These are phyloP conservation scores for Dioszegia hungarica DNA, from an alignment of 768 basidiomycete genomes.

Conservation along the genomic window DNA sequence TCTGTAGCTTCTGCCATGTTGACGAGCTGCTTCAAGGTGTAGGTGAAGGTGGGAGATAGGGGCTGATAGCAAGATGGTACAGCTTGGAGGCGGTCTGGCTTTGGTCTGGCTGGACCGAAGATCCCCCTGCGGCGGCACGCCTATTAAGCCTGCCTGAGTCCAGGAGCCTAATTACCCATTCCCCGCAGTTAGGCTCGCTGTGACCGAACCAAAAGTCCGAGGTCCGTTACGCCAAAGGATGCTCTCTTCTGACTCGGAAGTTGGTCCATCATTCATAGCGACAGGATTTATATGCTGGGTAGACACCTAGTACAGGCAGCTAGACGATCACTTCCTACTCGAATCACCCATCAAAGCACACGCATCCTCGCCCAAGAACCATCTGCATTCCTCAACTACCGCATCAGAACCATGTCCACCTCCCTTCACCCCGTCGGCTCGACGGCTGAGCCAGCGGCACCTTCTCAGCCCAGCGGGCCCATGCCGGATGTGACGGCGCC, in stretches of 20 bases:
- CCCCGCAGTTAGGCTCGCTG: background rate
- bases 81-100: too few relatives aligned
- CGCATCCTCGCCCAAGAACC: too few relatives aligned
- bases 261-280: too few relatives aligned
- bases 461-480: slow-evolving; percentile 15
- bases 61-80: too few relatives aligned
- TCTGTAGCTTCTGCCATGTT: slow-evolving; percentile 17
- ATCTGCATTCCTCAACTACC: background rate
- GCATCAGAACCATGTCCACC: slow-evolving; percentile 26
- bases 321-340: background rate
- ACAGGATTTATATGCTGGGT: slow-evolving; percentile 8
- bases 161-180: too few relatives aligned
- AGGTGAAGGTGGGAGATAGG: background rate
- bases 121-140: too few relatives aligned
- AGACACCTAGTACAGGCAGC: background rate
- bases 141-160: too few relatives aligned
- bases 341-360: too few relatives aligned
- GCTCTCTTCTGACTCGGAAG: background rate
- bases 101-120: too few relatives aligned
- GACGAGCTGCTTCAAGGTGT: background rate
- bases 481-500: slow-evolving; percentile 4
- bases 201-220: background rate
- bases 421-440: slow-evolving; percentile 47
- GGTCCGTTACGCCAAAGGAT: background rate
- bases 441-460: slow-evolving; percentile 33